Conservation (phyloP, 352 stramenopile species). For the Phytophthora palmivora region DNA sequence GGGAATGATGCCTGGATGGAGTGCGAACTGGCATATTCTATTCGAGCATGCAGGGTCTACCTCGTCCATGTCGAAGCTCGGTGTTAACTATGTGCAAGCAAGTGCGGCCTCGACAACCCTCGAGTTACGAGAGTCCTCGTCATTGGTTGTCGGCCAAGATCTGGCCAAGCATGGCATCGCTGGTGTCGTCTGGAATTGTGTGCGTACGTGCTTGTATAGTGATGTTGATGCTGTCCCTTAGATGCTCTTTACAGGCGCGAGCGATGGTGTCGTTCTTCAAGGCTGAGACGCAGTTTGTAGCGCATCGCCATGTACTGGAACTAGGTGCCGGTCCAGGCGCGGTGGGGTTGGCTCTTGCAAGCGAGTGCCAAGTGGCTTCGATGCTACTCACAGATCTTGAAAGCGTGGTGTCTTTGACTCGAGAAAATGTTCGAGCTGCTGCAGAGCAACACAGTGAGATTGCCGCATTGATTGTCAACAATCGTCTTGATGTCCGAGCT, state of each 20-base stretch:
- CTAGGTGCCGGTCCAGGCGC: constrained; percentile 63
- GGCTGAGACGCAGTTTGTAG: constrained; percentile 35
- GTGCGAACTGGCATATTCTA: constrained; percentile 42
- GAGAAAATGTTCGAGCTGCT: constrained; percentile 40
- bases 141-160: constrained; percentile 53
- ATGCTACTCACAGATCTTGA: constrained; percentile 68
- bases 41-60: constrained; percentile 18
- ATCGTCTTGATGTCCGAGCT: constrained; percentile 28
- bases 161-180: constrained; percentile 58
- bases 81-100: constrained; percentile 65
- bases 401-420: constrained; percentile 52
- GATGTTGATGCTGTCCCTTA: constrained; percentile 14
- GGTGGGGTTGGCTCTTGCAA: constrained; percentile 53
- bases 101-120: constrained; percentile 48
- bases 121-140: constrained; percentile 9
- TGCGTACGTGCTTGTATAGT: constrained; percentile 32
- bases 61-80: constrained; percentile 37
- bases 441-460: constrained; percentile 34
- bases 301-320: constrained; percentile 52
- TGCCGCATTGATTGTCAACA: constrained; percentile 23
- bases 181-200: constrained; percentile 81
- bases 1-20: constrained; percentile 19
- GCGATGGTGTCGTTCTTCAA: constrained; percentile 55
- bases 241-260: constrained; percentile 41
- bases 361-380: constrained; percentile 22